Conservation (phyloP, 129 eudicot species). For the Dittrichia graveolens region DNA sequence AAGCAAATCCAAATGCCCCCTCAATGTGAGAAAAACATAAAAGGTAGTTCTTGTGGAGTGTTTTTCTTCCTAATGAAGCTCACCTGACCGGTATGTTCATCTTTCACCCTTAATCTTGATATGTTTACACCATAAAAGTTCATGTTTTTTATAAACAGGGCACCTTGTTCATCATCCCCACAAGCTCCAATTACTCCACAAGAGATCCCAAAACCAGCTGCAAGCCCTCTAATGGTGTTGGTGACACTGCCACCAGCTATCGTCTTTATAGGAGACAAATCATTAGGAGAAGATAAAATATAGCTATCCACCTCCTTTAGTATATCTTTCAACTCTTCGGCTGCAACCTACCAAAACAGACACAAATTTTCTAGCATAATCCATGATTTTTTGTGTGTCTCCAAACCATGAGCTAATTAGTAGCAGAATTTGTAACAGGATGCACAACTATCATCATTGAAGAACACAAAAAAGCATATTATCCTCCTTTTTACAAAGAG, state of each 20-base stretch:
- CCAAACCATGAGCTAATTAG: background rate
- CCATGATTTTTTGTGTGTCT: background rate
- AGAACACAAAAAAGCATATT: slow-evolving; percentile 15
- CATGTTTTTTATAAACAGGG: slow-evolving; percentile 72
- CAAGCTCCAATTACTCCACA: slow-evolving; percentile 95
- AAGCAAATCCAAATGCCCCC: too few species aligned
- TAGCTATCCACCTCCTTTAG: slow-evolving; percentile 61
- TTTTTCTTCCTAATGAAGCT: slow-evolving; percentile 16
- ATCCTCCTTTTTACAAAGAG: background rate
- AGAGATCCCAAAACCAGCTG: slow-evolving; percentile 82
- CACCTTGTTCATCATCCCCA: slow-evolving; percentile 92
- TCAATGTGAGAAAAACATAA: slow-evolving; percentile 2
- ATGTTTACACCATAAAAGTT: slow-evolving; percentile 60
- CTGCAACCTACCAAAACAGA: slow-evolving; percentile 55
- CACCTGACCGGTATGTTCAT: slow-evolving; percentile 83
- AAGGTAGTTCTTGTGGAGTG: background rate
- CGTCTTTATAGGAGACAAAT: slow-evolving; percentile 60
- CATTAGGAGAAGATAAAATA: slow-evolving; percentile 53
- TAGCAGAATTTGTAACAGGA: background rate
- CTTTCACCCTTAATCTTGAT: slow-evolving; percentile 70
- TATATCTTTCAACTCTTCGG: slow-evolving; percentile 70
- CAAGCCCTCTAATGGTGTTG: slow-evolving; percentile 90
- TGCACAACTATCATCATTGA: slow-evolving; percentile 14
- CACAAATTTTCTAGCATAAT: background rate
- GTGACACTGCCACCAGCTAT: slow-evolving; percentile 98